Conservation (phyloP, 257 asterid species). For the Plantago major region DNA sequence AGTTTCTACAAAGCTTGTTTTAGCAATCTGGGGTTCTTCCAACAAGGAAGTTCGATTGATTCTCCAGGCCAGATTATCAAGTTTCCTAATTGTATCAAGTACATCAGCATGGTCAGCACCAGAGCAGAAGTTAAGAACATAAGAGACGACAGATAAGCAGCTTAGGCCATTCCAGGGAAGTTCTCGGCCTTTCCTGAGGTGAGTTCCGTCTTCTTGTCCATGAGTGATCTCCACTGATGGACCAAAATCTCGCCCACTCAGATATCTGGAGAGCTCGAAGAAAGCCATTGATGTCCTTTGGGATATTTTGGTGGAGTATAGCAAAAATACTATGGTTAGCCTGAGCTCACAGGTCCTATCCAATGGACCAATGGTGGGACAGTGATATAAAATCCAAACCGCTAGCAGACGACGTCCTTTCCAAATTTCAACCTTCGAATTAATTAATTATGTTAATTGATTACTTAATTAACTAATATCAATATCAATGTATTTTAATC, state of each 20-base stretch:
- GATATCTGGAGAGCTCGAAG: neutral
- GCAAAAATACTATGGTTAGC: too few relatives aligned
- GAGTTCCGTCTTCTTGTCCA: neutral
- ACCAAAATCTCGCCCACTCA: neutral
- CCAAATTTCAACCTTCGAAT: too few relatives aligned
- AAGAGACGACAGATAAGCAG: neutral
- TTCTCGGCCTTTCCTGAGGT: neutral
- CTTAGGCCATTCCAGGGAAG: neutral
- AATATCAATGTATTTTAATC: too few relatives aligned
- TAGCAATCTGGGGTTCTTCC: neutral
- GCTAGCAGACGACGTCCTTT: too few relatives aligned
- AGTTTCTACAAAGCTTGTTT: neutral
- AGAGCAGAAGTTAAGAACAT: constrained; percentile 1
- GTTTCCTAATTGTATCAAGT: neutral
- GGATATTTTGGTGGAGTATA: too few relatives aligned
- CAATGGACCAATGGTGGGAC: too few relatives aligned
- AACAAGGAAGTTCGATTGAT: too few relatives aligned
- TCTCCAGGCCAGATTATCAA: neutral
- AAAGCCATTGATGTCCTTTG: neutral
- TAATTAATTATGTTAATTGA: too few relatives aligned
- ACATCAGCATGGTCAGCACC: neutral
- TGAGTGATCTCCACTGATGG: neutral
- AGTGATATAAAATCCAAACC: too few relatives aligned
- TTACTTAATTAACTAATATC: too few relatives aligned
- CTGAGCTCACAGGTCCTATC: too few relatives aligned